Percentiles rank a stretch among this genome's conserved stretches.
phyloP scores from a whole-genome alignment of 768 basidiomycete species.

The Leccinum aurantiacum region DNA sequence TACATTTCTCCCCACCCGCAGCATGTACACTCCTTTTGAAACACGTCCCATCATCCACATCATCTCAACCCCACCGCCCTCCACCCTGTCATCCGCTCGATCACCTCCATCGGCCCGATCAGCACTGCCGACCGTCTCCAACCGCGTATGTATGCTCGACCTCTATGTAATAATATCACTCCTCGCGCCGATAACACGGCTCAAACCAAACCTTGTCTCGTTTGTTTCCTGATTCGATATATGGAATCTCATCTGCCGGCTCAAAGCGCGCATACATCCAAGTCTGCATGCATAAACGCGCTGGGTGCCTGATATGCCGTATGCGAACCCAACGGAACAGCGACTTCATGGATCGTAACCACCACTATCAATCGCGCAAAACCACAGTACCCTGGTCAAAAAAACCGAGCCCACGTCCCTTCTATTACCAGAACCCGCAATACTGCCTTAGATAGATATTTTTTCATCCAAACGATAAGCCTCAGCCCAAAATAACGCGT shows the following conservation, averaged over 20 bases:
- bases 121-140: neutral
- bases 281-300: neutral
- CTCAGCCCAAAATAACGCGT: constrained; percentile 1
- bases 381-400: neutral
- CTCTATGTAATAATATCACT: neutral
- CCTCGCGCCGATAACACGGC: neutral
- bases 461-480: constrained; percentile 9
- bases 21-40: neutral
- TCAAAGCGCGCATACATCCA: neutral
- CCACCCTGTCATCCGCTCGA: neutral
- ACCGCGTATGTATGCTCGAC: neutral
- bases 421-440: constrained; percentile 5
- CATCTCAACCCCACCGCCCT: neutral
- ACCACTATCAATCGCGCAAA: neutral
- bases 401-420: neutral
- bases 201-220: neutral
- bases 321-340: neutral
- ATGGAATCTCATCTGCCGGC: neutral
- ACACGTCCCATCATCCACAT: neutral
- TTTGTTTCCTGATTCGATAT: neutral
- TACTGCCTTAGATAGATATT: neutral
- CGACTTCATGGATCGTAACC: neutral
- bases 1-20: neutral
- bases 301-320: neutral
- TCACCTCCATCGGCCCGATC: neutral